phyloP scores from a whole-genome alignment of 164 flowering plant species.

The Protea cynaroides region DNA sequence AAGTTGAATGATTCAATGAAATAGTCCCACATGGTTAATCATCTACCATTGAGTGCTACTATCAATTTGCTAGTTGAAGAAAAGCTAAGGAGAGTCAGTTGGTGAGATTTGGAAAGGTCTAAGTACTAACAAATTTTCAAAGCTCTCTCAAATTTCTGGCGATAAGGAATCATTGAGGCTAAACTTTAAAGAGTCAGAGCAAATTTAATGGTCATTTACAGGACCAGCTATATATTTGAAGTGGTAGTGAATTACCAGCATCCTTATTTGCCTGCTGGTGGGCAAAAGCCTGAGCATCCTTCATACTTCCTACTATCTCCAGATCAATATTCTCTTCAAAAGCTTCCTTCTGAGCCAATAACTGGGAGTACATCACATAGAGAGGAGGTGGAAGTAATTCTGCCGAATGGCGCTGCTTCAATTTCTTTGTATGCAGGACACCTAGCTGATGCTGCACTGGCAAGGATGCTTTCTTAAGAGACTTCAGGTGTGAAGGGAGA shows the following conservation, averaged over 20 bases:
- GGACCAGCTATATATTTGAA: not conserved
- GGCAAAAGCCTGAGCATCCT: constrained; percentile 90
- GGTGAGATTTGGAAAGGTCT: not conserved
- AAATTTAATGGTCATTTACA: not conserved
- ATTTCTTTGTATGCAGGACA: constrained; percentile 66
- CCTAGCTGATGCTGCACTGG: constrained; percentile 92
- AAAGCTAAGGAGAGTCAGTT: not conserved
- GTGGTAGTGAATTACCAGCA: constrained; percentile 34
- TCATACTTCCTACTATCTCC: constrained; percentile 81
- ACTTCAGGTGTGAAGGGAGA: constrained; percentile 93
- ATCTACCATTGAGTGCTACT: not conserved
- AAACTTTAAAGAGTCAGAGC: not conserved
- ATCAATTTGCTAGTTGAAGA: not conserved
- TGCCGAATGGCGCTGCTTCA: constrained; percentile 79
- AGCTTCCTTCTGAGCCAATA: constrained; percentile 93
- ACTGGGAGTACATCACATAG: constrained; percentile 82
- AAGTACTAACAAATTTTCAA: not conserved
- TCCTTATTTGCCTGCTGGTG: constrained; percentile 75
- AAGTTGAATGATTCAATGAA: not conserved
- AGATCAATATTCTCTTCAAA: constrained; percentile 83
- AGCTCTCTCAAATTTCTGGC: not conserved
- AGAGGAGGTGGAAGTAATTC: constrained; percentile 96
- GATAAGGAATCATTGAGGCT: not conserved
- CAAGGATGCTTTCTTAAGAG: constrained; percentile 94
- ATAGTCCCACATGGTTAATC: not conserved